These are phyloP conservation scores for Teunomyces funiuensis DNA, from an alignment of 805 yeast genomes.

Conservation along the genomic window DNA sequence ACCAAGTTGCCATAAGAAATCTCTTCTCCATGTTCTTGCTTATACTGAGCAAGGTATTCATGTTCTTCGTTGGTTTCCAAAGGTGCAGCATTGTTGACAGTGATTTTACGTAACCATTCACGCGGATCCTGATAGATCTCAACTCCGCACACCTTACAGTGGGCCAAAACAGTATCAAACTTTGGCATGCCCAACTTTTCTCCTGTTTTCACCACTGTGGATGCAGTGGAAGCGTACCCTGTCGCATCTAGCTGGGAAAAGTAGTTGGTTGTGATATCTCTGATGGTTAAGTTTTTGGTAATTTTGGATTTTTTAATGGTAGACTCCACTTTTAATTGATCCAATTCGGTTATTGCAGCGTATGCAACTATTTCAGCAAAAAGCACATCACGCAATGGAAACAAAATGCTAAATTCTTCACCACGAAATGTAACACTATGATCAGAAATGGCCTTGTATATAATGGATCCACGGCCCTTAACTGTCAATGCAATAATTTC, in stretches of 20 bases:
- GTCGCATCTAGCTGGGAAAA: slow-evolving; percentile 64
- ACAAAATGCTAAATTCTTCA: slow-evolving; percentile 46
- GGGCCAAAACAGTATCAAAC: slow-evolving; percentile 13
- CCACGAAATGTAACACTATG: slow-evolving; percentile 29
- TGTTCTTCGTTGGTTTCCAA: slow-evolving; percentile 42
- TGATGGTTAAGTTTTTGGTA: slow-evolving; percentile 74
- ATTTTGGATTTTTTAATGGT: slow-evolving; percentile 34
- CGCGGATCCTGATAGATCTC: slow-evolving; percentile 57
- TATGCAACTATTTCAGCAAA: slow-evolving; percentile 65
- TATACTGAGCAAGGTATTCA: slow-evolving; percentile 23
- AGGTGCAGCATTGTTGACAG: slow-evolving; percentile 57
- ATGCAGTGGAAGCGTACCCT: slow-evolving; percentile 83
- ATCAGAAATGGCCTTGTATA: slow-evolving; percentile 54
- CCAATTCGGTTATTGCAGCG: slow-evolving; percentile 40
- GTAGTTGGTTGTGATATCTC: slow-evolving; percentile 74
- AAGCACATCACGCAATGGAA: slow-evolving; percentile 77
- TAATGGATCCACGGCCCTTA: slow-evolving; percentile 78
- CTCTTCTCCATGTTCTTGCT: slow-evolving; percentile 10
- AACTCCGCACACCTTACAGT: slow-evolving; percentile 59
- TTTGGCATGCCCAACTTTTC: slow-evolving; percentile 63
- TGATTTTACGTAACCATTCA: slow-evolving; percentile 66
- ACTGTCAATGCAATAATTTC: slow-evolving; percentile 76
- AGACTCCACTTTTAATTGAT: slow-evolving; percentile 23
- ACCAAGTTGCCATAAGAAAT: slow-evolving; percentile 14
- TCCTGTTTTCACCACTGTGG: slow-evolving; percentile 90